phyloP scores from a whole-genome alignment of 352 stramenopile genomes.

The Blastocystis sp. region DNA sequence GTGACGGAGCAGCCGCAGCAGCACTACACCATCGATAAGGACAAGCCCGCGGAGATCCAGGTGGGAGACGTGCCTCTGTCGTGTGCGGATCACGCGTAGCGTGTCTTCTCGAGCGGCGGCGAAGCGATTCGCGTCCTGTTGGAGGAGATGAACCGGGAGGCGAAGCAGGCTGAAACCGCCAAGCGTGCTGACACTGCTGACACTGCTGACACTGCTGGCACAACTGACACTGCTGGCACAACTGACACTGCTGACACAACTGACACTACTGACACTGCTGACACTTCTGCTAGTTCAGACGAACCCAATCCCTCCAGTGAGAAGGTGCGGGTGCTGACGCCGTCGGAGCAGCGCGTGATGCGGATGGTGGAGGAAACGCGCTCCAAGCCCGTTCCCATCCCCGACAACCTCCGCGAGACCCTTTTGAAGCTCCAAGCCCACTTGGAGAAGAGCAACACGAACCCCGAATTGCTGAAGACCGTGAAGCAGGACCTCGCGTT shows the following conservation, averaged over 20 bases:
- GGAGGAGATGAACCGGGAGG: not conserved
- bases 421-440: conserved; percentile 1
- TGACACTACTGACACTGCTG: not conserved
- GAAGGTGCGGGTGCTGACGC: not conserved
- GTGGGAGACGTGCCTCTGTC: conserved; percentile 6
- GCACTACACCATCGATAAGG: conserved; percentile 30
- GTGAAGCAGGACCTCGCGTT: conserved; percentile 38
- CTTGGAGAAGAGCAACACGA: conserved; percentile 40
- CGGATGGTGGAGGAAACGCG: not conserved
- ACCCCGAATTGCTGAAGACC: conserved; percentile 40
- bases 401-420: conserved; percentile 7
- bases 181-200: not conserved
- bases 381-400: conserved; percentile 11
- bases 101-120: conserved; percentile 7
- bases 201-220: too few species aligned
- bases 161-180: not conserved
- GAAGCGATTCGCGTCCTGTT: conserved; percentile 20
- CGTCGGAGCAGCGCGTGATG: not conserved
- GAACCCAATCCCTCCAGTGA: not conserved
- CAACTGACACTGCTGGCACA: not conserved
- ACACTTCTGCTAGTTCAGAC: not conserved
- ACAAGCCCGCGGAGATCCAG: conserved; percentile 27
- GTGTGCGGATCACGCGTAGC: not conserved
- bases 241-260: too few species aligned
- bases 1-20: not conserved